Base-by-base conservation (phyloP, 352 stramenopile species). In the Phytophthora pinifolia region DNA sequence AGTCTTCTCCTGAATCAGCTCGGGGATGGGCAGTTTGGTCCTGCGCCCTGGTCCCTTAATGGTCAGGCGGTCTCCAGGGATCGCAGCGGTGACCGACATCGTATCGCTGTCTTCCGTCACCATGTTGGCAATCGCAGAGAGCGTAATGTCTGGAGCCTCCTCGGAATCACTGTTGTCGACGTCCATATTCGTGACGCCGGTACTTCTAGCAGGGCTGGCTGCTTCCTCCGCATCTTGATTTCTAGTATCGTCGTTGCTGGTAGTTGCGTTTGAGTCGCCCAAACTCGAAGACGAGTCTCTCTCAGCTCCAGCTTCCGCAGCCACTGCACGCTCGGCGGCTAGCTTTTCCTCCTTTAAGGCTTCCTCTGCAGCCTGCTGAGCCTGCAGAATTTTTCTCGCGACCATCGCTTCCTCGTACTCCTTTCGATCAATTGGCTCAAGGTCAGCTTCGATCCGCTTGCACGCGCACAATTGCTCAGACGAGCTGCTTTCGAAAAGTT, bases 121-220 rank as follows among this genome's bases (percentile, higher is more conserved):
- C 83, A 94, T 94, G 51, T 92, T 87, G n/a, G 84, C 84, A 46
- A 92, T 92, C 13, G 81, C 80, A 6, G 80, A 90, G 9, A 92
- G 62, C 14, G 81, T 90, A 41, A 94, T 85, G 57, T 88, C 82
- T 0, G 81, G 65, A 34, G 79, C 71, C 10, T 92, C 83, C 41
- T 93, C 83, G 6, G 72, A 79, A 35, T 93, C 83, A 50, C 83
- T 93, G 46, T 83, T 86, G 46, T 93, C 83, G 12, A 93, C 70
- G 34, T 93, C 83, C 83, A 93, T 93, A 47, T 78, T 91, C 3
- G 76, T 83, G 8, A 63, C 51, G 44, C 49, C 43, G 18, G 33
- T 70, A 53, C 54, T 61, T 52, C 48, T 56, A 51, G 32, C 59
- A 52, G 57, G 57, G 41, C 45, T 65, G 4, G 27, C 39, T 22